Base-by-base conservation (phyloP, 805 yeast genomes). In the Saccharomycodes ludwigii region DNA sequence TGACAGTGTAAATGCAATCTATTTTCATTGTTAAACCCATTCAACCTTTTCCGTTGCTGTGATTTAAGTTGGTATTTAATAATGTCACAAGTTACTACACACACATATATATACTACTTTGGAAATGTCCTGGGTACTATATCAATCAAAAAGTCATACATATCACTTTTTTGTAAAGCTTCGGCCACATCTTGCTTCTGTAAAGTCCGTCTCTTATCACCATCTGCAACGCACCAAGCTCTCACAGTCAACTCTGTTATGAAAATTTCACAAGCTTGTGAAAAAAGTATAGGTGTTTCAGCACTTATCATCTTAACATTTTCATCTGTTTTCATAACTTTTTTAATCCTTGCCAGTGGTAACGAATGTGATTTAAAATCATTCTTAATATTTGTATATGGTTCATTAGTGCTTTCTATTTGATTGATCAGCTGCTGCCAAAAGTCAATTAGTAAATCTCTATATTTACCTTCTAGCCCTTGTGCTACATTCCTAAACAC, bases 221-320 rank as follows among this genome's bases (percentile, higher is more conserved):
- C 95, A 55, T 91, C 97, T 3, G 97, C 95, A 47, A 86, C 95
- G 39, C 91, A 84, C 98, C 98, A 91, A 6, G 98, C 96, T 36
- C 99, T 67, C 95, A 91, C 86, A 10, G 99, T 86, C 34, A 91
- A 63, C 54, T 91, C 99, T 1, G 98, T 86, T 44, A 91, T 88
- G 57, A 91, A 91, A 21, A 91, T 76, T 52, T 91, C 99, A 58
- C 98, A 91, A 1, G 97, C 97, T 55, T 91, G 91, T 29, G 98
- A 97, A 61, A 91, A 91, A 38, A 91, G 58, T 21, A 91, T 85
- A 2, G 99, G 98, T 1, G 97, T 97, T 59, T 91, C 99, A 3
- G 98, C 97, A 40, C 91, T 75, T 35, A 91, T 91, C 99, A 91
- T 91, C 41, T 85, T 72, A 24, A 91, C 97, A 41, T 88, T 96